Evolutionary conservation across 306 rosid species (phyloP), one percentile per base, ranked within the genome.

Genomic region (Notholithocarpus densiflorus): DNA sequence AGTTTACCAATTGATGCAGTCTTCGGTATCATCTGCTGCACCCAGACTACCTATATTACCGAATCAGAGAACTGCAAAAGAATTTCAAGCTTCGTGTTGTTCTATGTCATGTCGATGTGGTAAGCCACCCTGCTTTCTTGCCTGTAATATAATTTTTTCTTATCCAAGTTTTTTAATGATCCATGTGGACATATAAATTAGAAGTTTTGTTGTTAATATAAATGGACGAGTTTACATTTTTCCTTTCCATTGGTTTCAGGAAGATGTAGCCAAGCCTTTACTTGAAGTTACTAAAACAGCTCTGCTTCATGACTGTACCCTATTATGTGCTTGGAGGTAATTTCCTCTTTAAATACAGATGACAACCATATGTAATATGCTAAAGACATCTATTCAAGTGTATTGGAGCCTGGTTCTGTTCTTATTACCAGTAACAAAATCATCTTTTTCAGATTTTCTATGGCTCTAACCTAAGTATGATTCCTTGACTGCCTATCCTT

Each of bases 281-380:
- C 97, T 95, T 75, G 98, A 95, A 88, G 98, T 95, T 79, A 95
- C 98, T 19, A 95, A 95, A 88, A 95, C 98, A 60, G 94, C 97
- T 75, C 79, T 95, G 89, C 98, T 91, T 85, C 98, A 92, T 81
- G 98, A 92, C 60, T 95, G 98, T 75, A 89, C 98, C 71, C 89
- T 95, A 32, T 75, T 95, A 81, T 95, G 98, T 88, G 98, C 80
- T 74, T 92, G 98, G 98, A 95, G 98, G 98, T 95, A 77, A 61
- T 61, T 27, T 57, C 71, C 79, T 45, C 48, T 80, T 55, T 72
- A 43, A 77, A 72, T 85, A 48, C 64, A 80, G 79, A 29, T 64
- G 77, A 74, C 60, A 54, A 57, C 27, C 34, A 56, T 45, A n/a
- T 57, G 5, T 13, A 52, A 66, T 13, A 10, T 34, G 48, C 37